These are phyloP conservation scores for Lachnellula cervina DNA, from an alignment of 2,329 filamentous ascomycete genomes.

Conservation along the genomic window DNA sequence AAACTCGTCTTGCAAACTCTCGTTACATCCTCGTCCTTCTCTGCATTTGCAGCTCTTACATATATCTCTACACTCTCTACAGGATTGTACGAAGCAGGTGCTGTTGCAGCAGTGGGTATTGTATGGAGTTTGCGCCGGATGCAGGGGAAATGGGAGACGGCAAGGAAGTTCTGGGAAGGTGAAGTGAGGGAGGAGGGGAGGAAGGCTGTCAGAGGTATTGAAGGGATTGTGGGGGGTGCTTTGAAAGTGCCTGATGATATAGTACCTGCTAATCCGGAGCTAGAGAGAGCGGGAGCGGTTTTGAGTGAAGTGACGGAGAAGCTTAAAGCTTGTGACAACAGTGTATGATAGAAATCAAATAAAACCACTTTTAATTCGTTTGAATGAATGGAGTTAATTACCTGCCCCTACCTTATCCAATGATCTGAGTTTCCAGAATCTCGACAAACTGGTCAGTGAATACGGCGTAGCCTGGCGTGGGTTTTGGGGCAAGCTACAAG, in stretches of 20 bases:
- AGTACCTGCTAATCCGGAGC: constrained; percentile 15
- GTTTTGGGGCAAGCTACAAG: neutral
- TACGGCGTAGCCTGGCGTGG: neutral
- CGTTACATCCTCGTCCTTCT: constrained; percentile 62
- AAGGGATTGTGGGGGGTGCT: constrained; percentile 46
- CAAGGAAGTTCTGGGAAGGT: constrained; percentile 57
- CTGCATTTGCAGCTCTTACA: constrained; percentile 48
- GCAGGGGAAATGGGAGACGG: constrained; percentile 59
- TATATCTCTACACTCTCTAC: constrained; percentile 53
- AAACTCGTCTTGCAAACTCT: constrained; percentile 67
- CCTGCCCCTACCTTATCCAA: too few relatives aligned
- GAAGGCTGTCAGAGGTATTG: constrained; percentile 54
- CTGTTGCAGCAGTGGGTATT: constrained; percentile 56
- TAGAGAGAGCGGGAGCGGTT: constrained; percentile 20
- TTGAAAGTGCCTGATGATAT: constrained; percentile 31
- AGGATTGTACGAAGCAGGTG: constrained; percentile 55
- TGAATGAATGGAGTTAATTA: too few relatives aligned
- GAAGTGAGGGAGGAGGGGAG: constrained; percentile 64
- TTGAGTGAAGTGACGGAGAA: constrained; percentile 18
- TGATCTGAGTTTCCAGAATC: too few relatives aligned
- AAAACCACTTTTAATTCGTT: too few relatives aligned
- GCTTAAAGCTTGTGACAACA: constrained; percentile 17
- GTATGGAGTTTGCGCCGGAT: constrained; percentile 55
- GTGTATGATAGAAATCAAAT: constrained; percentile 5
- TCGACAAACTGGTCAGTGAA: too few relatives aligned